Conservation (phyloP, 2,329 filamentous ascomycete species). For the Hypoxylon sp. region DNA sequence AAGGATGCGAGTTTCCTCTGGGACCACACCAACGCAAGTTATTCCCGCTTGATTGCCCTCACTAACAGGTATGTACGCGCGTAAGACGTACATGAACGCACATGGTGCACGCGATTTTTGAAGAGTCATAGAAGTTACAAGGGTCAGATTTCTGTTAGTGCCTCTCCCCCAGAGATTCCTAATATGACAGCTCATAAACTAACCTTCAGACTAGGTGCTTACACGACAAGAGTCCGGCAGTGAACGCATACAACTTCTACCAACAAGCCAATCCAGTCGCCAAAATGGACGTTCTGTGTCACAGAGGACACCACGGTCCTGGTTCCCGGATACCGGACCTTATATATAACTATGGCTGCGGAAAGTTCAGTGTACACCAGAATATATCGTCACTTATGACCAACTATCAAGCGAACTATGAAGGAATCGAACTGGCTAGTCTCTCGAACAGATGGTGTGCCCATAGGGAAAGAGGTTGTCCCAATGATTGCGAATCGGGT, state of each 20-base stretch:
- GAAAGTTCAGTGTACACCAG: constrained; percentile 1
- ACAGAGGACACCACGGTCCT: neutral
- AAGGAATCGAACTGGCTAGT: neutral
- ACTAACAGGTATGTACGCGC: constrained; percentile 17
- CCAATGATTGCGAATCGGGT: neutral
- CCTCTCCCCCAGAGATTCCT: constrained; percentile 23
- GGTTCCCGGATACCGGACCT: constrained; percentile 1
- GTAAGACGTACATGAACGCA: constrained; percentile 33
- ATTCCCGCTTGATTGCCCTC: constrained; percentile 28
- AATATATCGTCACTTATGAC: neutral
- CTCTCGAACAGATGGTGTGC: constrained; percentile 22
- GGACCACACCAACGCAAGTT: constrained; percentile 16
- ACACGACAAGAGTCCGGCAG: constrained; percentile 12
- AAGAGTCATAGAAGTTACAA: constrained; percentile 23
- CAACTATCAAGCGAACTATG: constrained; percentile 8
- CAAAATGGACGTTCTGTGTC: constrained; percentile 24
- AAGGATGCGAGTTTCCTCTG: constrained; percentile 27
- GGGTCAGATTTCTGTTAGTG: constrained; percentile 30
- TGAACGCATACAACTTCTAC: constrained; percentile 10
- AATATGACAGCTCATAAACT: constrained; percentile 43
- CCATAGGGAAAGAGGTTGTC: constrained; percentile 29
- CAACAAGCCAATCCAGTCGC: constrained; percentile 17
- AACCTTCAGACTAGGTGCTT: constrained; percentile 22
- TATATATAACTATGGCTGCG: constrained; percentile 3
- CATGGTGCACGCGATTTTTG: constrained; percentile 12